Conservation (phyloP, 192 early-diverging fungal species). For the Pilobolus umbonatus region DNA sequence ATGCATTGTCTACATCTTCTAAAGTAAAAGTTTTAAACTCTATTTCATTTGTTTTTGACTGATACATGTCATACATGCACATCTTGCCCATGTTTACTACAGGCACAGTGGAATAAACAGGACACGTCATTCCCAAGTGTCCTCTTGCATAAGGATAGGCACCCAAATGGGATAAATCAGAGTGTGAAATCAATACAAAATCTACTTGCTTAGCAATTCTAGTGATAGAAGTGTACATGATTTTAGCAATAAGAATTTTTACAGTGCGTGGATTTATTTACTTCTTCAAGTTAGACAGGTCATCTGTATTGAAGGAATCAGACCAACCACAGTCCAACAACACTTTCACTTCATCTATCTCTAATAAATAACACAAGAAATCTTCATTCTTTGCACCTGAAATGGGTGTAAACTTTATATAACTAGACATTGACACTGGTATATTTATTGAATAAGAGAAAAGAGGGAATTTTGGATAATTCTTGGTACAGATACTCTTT, state of each 20-base stretch:
- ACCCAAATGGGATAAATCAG: conserved; percentile 83
- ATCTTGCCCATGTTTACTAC: conserved; percentile 88
- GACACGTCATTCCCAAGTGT: conserved; percentile 78
- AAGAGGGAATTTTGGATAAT: neutral
- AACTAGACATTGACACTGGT: conserved; percentile 28
- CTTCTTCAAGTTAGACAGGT: conserved; percentile 63
- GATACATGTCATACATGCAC: conserved; percentile 76
- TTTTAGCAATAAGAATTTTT: conserved; percentile 3
- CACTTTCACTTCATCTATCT: conserved; percentile 87
- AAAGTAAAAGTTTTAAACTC: conserved; percentile 74
- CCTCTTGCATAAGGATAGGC: conserved; percentile 77
- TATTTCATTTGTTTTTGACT: conserved; percentile 58
- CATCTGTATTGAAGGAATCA: conserved; percentile 69
- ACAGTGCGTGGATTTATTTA: conserved; percentile 16
- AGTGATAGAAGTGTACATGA: neutral
- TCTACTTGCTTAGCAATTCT: conserved; percentile 89
- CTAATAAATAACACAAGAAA: conserved; percentile 86
- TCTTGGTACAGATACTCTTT: too few species aligned
- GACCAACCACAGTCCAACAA: conserved; percentile 94
- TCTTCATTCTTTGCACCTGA: conserved; percentile 83
- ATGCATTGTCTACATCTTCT: conserved; percentile 79
- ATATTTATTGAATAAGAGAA: neutral
- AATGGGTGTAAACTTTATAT: conserved; percentile 81
- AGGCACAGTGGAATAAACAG: conserved; percentile 87
- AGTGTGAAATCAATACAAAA: conserved; percentile 84